Base-by-base conservation (phyloP, 2,329 filamentous ascomycete species). In the Claviceps maximensis region DNA sequence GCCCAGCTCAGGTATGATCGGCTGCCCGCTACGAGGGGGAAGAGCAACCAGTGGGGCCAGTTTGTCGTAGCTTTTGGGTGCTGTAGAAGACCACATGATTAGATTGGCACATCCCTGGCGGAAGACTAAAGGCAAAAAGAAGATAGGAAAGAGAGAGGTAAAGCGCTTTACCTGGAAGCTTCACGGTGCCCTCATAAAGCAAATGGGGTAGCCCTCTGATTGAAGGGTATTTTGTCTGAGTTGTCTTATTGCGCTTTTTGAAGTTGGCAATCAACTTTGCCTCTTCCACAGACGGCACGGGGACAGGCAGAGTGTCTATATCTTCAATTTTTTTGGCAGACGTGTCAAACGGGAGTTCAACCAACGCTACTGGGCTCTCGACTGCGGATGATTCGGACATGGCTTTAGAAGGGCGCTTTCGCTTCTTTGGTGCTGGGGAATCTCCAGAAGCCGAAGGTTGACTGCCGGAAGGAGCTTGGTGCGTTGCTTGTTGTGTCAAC, bases 31-130 rank as follows among this genome's bases (percentile, higher is more conserved):
- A 42, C 65, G 65, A 15, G 71, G 60, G 8, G 71, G 69, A 21
- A 71, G 55, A 7, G 71, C 70, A 17, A 74, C 68, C 27, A 73
- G 60, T 6, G 71, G 71, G 1, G 69, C 63, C 38, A 74, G 61
- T 55, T 73, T 73, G 47, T 74, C 71, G 52, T 71, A 72, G 52
- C 69, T 72, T 57, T 74, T 74, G 5, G 71, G 69, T 0, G 66
- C 68, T 57, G 31, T 7, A 27, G 17, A 38, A 19, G 49, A 15
- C 29, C 13, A 29, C 23, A 21, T 13, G 15, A 3, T 50, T 51
- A 54, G 47, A 40, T 40, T 17, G 13, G 17, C 17, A 41, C 3
- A 19, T 3, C 29, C 29, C 21, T 21, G 13, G 17, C 40, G 19
- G 40, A 48, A 19, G 13, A 47, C 33, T 36, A 4, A 13, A 36